Conservation (phyloP, 805 yeast genomes). For the Wickerhamiella spandovensis region DNA sequence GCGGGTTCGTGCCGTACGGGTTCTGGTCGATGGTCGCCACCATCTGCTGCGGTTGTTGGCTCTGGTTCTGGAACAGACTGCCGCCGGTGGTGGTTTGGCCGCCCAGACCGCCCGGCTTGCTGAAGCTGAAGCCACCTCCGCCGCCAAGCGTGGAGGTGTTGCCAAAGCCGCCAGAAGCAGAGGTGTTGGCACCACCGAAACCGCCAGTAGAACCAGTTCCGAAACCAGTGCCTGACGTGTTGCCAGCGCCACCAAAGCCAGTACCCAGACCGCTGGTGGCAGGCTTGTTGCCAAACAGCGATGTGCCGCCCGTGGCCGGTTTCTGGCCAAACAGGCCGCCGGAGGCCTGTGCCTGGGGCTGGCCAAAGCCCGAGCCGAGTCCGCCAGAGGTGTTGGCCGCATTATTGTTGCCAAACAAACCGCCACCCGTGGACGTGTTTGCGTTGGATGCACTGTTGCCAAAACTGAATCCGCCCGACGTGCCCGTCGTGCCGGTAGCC, state of each 20-base stretch:
- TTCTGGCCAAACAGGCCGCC: conserved; percentile 18
- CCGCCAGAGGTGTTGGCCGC: conserved; percentile 1
- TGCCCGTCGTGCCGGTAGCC: conserved; percentile 14
- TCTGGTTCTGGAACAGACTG: conserved; percentile 1
- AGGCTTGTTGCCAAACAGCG: not conserved
- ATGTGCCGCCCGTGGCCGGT: conserved; percentile 9
- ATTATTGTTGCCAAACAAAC: conserved; percentile 19
- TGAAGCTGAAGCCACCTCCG: not conserved
- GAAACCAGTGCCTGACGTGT: not conserved
- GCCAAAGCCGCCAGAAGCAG: conserved; percentile 4
- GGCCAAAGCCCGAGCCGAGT: conserved; percentile 5
- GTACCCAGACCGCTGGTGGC: not conserved
- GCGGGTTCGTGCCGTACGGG: conserved; percentile 72
- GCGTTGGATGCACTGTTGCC: conserved; percentile 19
- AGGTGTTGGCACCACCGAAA: conserved; percentile 20
- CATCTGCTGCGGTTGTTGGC: conserved; percentile 18
- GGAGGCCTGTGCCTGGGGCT: not conserved
- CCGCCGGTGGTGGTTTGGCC: conserved; percentile 5
- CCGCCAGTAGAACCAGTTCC: conserved; percentile 1
- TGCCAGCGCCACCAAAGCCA: not conserved
- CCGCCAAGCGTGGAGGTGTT: not conserved
- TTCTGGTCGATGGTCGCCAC: conserved; percentile 33
- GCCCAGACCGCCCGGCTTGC: not conserved
- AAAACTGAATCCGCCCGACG: conserved; percentile 26
- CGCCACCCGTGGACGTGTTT: conserved; percentile 16